These are phyloP conservation scores for Nannizzia gypsea DNA, from an alignment of 2,329 filamentous ascomycete genomes.

Conservation along the genomic window DNA sequence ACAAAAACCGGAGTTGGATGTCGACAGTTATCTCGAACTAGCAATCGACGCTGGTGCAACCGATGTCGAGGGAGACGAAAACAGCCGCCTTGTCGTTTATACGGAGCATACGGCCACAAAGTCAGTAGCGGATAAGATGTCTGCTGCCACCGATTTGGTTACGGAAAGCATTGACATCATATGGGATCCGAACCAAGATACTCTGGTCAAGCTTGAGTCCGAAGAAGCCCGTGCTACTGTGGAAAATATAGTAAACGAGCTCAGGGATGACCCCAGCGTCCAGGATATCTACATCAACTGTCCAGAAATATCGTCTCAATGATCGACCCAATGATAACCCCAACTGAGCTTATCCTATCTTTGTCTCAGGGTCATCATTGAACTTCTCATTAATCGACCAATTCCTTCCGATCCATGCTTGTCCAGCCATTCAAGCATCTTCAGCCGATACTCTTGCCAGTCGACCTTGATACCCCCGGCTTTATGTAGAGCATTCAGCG, in stretches of 20 bases:
- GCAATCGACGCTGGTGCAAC: slow-evolving; percentile 73
- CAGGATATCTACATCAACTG: slow-evolving; percentile 68
- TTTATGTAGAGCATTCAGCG: slow-evolving; percentile 49
- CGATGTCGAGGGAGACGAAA: slow-evolving; percentile 44
- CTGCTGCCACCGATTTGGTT: slow-evolving; percentile 51
- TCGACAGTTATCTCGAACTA: slow-evolving; percentile 63
- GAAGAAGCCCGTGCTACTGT: slow-evolving; percentile 47
- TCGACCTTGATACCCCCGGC: slow-evolving; percentile 54
- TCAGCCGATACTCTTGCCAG: slow-evolving; percentile 64
- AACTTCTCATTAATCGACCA: slow-evolving; percentile 62
- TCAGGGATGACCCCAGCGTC: slow-evolving; percentile 58
- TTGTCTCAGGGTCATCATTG: slow-evolving; percentile 62
- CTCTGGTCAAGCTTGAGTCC: slow-evolving; percentile 52
- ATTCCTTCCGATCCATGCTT: slow-evolving; percentile 53
- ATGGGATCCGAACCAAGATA: slow-evolving; percentile 74
- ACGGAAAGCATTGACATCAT: slow-evolving; percentile 68
- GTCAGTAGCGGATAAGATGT: slow-evolving; percentile 52
- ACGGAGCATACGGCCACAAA: slow-evolving; percentile 56
- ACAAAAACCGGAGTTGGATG: slow-evolving; percentile 42
- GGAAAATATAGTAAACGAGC: slow-evolving; percentile 41
- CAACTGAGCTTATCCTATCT: slow-evolving; percentile 14
- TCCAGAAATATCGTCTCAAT: slow-evolving; percentile 1
- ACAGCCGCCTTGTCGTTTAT: slow-evolving; percentile 60
- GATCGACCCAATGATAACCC: neutral
- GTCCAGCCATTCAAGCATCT: slow-evolving; percentile 59